Base-by-base conservation (phyloP, 306 rosid species). In the Ammopiptanthus mongolicus region DNA sequence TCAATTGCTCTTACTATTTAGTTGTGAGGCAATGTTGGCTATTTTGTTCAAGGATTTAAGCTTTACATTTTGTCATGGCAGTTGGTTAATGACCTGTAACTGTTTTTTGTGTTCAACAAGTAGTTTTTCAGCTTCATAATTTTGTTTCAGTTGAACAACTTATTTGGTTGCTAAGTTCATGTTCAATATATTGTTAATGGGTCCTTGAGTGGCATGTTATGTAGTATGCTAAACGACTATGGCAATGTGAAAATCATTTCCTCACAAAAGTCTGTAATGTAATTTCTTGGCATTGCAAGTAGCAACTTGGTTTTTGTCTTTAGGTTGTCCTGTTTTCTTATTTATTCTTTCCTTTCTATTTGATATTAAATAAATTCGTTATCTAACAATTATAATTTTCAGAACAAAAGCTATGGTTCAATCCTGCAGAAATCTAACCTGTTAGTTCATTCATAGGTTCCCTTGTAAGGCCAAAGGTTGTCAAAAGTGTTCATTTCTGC, bases 401-500 rank as follows among this genome's bases (percentile, higher is more conserved):
- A 5, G 39, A 47, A 46, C 2, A 46, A 23, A 57, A 53, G 8
- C 57, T 22, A 10, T 25, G 47, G 46, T 65, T 55, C 19, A 77
- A 56, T 4, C 44, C 23, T 69, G 55, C 69, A 13, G 23, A 15
- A 63, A 57, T 37, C 66, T 88, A 51, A 82, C 69, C 12, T 36
- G 5, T 23, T 73, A 21, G 33, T 74, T 74, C 71, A 31, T 87
- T 84, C 73, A 10, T 42, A 95, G 98, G 98, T 84, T 95, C 98
- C 41, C 98, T 92, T 68, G 99, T 95, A 60, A 86, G 97, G 88
- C 99, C 99, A 17, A 95, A 95, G 88, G 99, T 95, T 79, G 96
- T 95, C 64, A 92, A 86, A 84, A 95, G 99, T 83, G 97, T 95
- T 74, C 99, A 95, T 77, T 95, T 87, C 82, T 95, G 99, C 79